phyloP scores from a whole-genome alignment of 176 grass and related monocot genomes.

The Phragmites australis region DNA sequence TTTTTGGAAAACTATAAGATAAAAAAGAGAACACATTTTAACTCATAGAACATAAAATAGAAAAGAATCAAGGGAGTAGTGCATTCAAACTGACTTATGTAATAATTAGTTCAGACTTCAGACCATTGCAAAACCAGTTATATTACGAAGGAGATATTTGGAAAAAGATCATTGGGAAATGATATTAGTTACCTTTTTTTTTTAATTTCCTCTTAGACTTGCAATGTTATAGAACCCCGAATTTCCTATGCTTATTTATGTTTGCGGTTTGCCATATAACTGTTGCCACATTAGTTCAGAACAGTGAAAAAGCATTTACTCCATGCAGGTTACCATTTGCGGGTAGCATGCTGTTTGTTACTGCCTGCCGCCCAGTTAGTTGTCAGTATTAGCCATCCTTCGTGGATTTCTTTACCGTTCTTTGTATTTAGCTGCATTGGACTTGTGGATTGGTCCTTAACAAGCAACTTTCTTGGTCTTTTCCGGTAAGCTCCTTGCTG shows the following conservation, averaged over 20 bases:
- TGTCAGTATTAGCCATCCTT: conserved; percentile 93
- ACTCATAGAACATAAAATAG: not conserved
- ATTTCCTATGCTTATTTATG: conserved; percentile 12
- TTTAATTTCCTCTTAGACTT: conserved; percentile 7
- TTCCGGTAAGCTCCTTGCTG: conserved; percentile 71
- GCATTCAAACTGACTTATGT: conserved; percentile 10
- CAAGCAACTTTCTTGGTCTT: conserved; percentile 97
- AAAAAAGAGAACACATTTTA: not conserved
- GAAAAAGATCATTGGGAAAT: not conserved
- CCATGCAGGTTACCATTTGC: conserved; percentile 81
- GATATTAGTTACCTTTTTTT: not conserved
- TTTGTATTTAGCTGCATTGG: conserved; percentile 97
- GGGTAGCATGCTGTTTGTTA: conserved; percentile 81
- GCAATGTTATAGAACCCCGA: not conserved
- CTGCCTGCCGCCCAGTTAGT: conserved; percentile 84
- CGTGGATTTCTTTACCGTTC: conserved; percentile 94
- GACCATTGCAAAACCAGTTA: not conserved
- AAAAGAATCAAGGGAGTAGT: not conserved
- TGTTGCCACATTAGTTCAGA: conserved; percentile 26
- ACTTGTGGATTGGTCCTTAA: conserved; percentile 97
- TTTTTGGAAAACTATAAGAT: not conserved
- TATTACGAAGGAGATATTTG: not conserved
- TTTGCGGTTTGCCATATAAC: conserved; percentile 6
- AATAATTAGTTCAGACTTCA: conserved; percentile 17
- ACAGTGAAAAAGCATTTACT: conserved; percentile 42